Evolutionary conservation across 2,329 filamentous ascomycete species (phyloP), one percentile per base, ranked within the genome.

Genomic region (Aschersonia sp.): DNA sequence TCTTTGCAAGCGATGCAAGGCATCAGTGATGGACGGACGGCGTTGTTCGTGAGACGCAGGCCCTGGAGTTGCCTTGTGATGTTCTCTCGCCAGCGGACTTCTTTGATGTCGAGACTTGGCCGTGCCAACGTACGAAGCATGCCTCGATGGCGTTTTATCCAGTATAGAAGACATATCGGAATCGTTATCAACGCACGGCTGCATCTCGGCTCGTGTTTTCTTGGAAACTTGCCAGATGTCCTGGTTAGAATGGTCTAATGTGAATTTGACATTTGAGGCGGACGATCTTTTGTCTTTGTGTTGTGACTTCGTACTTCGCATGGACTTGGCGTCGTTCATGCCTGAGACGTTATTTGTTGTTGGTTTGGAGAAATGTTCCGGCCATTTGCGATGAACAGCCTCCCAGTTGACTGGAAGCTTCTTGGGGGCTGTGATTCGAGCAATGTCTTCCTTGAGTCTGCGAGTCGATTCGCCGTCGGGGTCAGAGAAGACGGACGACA

Each of bases 391-490:
- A 54, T 70, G 66, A 43, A 67, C 68, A 49, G 65, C 67, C 38
- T 71, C 67, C 61, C 63, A 68, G 56, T 71, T 68, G 52, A 70
- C 58, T 31, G 65, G 59, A 6, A 66, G 57, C 54, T 67, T 68
- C 43, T 60, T 60, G 9, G 62, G 58, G 4, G 64, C 63, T 10
- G 65, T 68, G 43, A 71, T 58, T 38, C 68, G 61, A 47, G 68
- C 68, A 51, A 73, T 70, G 40, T 74, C 67, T 46, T 74, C 68
- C 54, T 73, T 69, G 41, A 75, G 63, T 49, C 64, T 65, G 49
- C 71, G 70, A 41, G 73, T 76, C 31, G 73, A 75, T 58, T 77
- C 74, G 59, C 68, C 72, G 50, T 75, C 72, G 40, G 70, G 71
- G 49, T 70, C 69, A 48, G 72, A 70, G 51, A 75, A 73, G 55